Conservation (phyloP, 1,284 basidiomycete genomes). For the Sanghuangporus weigelae region DNA sequence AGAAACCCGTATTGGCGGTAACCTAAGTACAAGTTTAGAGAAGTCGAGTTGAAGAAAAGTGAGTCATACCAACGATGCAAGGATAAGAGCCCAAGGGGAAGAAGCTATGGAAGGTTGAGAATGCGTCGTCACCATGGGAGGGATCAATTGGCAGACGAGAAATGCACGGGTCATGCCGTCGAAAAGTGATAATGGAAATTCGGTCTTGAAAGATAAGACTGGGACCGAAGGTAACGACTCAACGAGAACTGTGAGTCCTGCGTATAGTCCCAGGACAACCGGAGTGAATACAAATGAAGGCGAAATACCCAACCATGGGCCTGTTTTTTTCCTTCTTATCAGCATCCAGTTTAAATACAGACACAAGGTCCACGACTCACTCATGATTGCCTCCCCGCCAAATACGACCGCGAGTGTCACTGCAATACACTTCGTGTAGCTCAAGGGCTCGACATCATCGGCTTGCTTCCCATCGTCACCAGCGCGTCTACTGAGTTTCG, state of each 20-base stretch:
- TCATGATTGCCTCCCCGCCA: slow-evolving; percentile 63
- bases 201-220: slow-evolving; percentile 41
- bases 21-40: slow-evolving; percentile 8
- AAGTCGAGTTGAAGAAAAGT: background rate
- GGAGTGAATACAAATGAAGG: slow-evolving; percentile 70
- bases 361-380: slow-evolving; percentile 31
- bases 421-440: slow-evolving; percentile 51
- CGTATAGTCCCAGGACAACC: slow-evolving; percentile 49
- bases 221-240: slow-evolving; percentile 55
- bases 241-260: slow-evolving; percentile 50
- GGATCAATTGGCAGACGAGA: slow-evolving; percentile 67
- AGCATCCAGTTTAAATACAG: slow-evolving; percentile 1
- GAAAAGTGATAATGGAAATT: slow-evolving; percentile 58
- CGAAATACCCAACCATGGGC: slow-evolving; percentile 54
- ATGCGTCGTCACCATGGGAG: slow-evolving; percentile 53
- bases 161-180: slow-evolving; percentile 67
- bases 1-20: slow-evolving; percentile 65
- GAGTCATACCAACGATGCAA: slow-evolving; percentile 56
- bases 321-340: slow-evolving; percentile 30
- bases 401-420: slow-evolving; percentile 64
- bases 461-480: background rate
- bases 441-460: slow-evolving; percentile 39
- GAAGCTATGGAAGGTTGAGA: slow-evolving; percentile 41
- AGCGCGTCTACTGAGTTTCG: slow-evolving; percentile 16
- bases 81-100: slow-evolving; percentile 67